These are phyloP conservation scores for Uncinocarpus reesii DNA, from an alignment of 2,329 filamentous ascomycete genomes.

Conservation along the genomic window DNA sequence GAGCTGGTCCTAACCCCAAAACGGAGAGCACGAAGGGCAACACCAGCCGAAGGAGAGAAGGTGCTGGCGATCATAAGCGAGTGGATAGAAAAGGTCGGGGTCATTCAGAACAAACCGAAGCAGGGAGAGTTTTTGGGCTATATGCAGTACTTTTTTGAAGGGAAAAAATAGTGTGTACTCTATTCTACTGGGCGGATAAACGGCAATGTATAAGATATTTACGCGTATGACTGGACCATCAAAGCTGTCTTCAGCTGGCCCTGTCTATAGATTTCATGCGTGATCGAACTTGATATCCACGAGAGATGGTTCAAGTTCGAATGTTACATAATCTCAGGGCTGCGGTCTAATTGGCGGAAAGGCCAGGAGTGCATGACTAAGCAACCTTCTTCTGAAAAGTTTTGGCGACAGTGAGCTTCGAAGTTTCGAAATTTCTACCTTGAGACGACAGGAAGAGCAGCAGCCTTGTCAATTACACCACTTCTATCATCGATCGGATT, in stretches of 20 bases:
- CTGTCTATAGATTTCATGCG: too few relatives aligned
- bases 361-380: constrained; percentile 24
- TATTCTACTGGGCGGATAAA: too few relatives aligned
- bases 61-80: constrained; percentile 46
- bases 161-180: neutral
- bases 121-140: constrained; percentile 34
- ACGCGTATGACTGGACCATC: too few relatives aligned
- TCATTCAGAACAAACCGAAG: constrained; percentile 33
- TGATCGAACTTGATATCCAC: too few relatives aligned
- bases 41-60: constrained; percentile 49
- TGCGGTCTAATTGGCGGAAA: neutral
- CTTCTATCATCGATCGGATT: constrained; percentile 23
- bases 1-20: constrained; percentile 62
- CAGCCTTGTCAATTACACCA: constrained; percentile 14
- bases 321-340: neutral
- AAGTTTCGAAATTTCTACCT: constrained; percentile 11
- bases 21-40: constrained; percentile 51
- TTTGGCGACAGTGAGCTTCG: constrained; percentile 19
- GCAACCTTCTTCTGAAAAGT: constrained; percentile 26
- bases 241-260: too few relatives aligned
- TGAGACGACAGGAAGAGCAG: constrained; percentile 1
- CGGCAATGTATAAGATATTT: too few relatives aligned
- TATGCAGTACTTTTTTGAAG: constrained; percentile 16
- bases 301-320: too few relatives aligned
- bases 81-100: constrained; percentile 36